A percentile compares a stretch with the other conserved stretches of the same genome.
These are phyloP conservation scores for Striga hermonthica DNA, from an alignment of 305 asterid species.

Conservation along the genomic window DNA sequence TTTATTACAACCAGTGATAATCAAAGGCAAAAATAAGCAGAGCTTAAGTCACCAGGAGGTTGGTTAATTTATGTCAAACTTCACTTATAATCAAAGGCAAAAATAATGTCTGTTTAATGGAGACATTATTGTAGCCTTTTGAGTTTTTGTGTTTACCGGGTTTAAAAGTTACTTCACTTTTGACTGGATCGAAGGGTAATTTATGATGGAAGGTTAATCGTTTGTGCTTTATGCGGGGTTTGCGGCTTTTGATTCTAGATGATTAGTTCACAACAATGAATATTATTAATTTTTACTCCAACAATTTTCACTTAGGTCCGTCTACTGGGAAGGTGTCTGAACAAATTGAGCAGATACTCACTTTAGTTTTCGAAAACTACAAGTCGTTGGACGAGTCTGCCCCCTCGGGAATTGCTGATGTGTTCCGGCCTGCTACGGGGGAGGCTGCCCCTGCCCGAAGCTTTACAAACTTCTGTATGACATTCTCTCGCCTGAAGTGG, in stretches of 20 bases:
- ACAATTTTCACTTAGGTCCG: slow-evolving; percentile 56
- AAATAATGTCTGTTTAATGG: not conserved
- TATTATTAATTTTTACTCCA: too few species aligned
- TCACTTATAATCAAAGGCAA: too few species aligned
- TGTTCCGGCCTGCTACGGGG: slow-evolving; percentile 72
- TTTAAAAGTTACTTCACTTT: not conserved
- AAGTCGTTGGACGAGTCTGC: slow-evolving; percentile 81
- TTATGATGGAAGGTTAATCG: too few species aligned
- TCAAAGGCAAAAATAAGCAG: slow-evolving; percentile 62
- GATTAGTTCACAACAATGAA: too few species aligned
- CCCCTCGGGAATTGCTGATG: slow-evolving; percentile 62
- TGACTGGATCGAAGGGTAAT: too few species aligned
- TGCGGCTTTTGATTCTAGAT: too few species aligned
- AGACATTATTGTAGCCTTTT: not conserved
- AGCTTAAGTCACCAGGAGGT: slow-evolving; percentile 96
- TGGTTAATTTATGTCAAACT: slow-evolving; percentile 18
- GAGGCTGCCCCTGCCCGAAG: slow-evolving; percentile 79
- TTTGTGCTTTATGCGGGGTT: too few species aligned
- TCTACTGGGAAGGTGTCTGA: slow-evolving; percentile 81
- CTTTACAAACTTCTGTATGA: slow-evolving; percentile 75
- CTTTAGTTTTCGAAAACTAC: slow-evolving; percentile 72
- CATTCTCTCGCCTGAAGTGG: slow-evolving; percentile 77
- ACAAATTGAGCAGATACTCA: slow-evolving; percentile 68
- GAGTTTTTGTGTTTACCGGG: not conserved
- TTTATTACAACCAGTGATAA: slow-evolving; percentile 68